Percentiles rank a stretch among this genome's conserved stretches.
phyloP scores from a whole-genome alignment of 2,329 filamentous ascomycete genomes.

The Allantophomopsis cytisporea region DNA sequence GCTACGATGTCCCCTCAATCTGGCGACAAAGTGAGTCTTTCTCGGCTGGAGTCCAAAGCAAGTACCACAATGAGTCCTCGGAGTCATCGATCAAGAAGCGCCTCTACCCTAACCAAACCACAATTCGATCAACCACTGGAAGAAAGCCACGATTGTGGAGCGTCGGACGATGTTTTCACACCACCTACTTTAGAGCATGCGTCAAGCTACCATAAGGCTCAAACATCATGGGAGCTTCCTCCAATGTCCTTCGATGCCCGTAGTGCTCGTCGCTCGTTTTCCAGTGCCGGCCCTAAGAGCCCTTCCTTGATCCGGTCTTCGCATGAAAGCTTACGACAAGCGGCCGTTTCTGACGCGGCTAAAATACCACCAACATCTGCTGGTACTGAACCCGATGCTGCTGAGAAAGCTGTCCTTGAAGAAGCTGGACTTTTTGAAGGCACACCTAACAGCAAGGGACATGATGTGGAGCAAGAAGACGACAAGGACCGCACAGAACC shows the following conservation, averaged over 20 bases:
- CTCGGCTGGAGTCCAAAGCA: conserved; percentile 20
- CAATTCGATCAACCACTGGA: conserved; percentile 18
- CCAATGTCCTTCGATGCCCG: conserved; percentile 21
- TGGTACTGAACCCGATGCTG: conserved; percentile 34
- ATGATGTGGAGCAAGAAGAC: conserved; percentile 16
- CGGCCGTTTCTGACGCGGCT: neutral
- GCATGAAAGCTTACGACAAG: conserved; percentile 14
- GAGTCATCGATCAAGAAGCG: conserved; percentile 21
- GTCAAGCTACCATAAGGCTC: conserved; percentile 23
- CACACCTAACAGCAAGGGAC: conserved; percentile 24
- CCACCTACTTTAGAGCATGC: conserved; percentile 28
- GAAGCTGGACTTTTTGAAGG: conserved; percentile 48
- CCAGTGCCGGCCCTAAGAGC: conserved; percentile 22
- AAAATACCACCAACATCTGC: conserved; percentile 10
- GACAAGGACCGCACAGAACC: conserved; percentile 4
- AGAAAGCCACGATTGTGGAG: conserved; percentile 18
- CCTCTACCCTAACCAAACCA: conserved; percentile 16
- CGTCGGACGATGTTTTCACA: conserved; percentile 30
- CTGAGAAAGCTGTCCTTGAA: conserved; percentile 53
- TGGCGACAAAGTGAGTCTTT: conserved; percentile 6
- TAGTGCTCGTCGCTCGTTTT: conserved; percentile 25
- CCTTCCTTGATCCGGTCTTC: conserved; percentile 18
- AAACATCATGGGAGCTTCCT: conserved; percentile 29
- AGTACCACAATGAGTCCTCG: conserved; percentile 21
- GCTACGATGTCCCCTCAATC: conserved; percentile 2